A percentile compares a stretch with the other conserved stretches of the same genome.
Conservation (phyloP, 1,284 basidiomycete species). For the Moesziomyces parantarcticus region DNA sequence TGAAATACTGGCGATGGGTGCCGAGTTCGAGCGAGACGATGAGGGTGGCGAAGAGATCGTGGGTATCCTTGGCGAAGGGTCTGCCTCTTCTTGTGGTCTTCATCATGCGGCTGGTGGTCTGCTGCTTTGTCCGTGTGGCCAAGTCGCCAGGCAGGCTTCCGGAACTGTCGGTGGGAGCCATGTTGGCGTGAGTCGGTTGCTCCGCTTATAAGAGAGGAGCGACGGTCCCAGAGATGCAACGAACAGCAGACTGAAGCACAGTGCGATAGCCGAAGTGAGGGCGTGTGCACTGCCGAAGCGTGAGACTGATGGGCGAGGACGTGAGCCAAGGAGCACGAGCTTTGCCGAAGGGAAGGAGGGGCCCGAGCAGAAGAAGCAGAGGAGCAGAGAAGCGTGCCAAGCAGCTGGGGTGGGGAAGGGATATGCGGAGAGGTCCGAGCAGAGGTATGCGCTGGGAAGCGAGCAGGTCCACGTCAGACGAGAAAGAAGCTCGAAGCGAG, state of each 20-base stretch:
- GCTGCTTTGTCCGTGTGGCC: conserved; percentile 55
- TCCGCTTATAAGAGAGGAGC: conserved; percentile 10
- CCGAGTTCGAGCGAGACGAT: conserved; percentile 90
- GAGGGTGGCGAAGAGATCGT: conserved; percentile 96
- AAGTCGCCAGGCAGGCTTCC: conserved; percentile 44
- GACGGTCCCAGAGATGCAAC: no score
- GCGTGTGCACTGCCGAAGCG: no score
- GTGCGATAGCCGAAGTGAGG: no score
- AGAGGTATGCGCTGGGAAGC: background rate
- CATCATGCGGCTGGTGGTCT: conserved; percentile 65
- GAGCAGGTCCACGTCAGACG: no score
- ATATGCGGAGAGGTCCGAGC: background rate
- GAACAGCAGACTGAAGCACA: no score
- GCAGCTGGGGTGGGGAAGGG: no score
- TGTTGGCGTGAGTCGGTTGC: conserved; percentile 8
- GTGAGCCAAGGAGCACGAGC: no score
- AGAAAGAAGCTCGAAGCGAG: no score
- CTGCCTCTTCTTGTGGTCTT: conserved; percentile 61
- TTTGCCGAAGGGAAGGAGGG: no score
- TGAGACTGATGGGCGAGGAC: no score
- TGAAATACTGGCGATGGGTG: conserved; percentile 94
- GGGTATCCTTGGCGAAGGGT: conserved; percentile 77
- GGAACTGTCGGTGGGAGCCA: conserved; percentile 44
- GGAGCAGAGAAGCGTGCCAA: background rate
- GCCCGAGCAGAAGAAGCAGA: no score